Base-by-base conservation (phyloP, 2,329 filamentous ascomycete species). In the Apiospora koreana region DNA sequence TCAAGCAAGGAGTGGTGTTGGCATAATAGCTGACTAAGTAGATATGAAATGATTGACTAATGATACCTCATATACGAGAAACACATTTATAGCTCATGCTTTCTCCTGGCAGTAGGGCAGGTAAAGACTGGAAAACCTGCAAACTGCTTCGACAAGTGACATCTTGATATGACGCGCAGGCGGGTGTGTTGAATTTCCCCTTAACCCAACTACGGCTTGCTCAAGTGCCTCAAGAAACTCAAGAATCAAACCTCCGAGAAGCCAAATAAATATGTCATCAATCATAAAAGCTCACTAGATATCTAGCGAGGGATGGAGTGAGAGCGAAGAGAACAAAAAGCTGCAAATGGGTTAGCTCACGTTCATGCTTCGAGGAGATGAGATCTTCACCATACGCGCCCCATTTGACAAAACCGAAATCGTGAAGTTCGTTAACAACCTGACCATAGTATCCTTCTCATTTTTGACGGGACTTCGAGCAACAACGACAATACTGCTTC, bases 1-100 rank as follows among this genome's bases (percentile, higher is more conserved):
- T 58, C 50, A n/a, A 58, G 21, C 12, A 58, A 76, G 38, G 70
- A 71, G 50, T 71, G 73, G 9, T 21, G 31, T 62, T 62, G 31
- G 69, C 70, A 70, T 72, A 69, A 25, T 70, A 72, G 69, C 71
- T 73, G 71, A 41, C 50, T 72, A 35, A 35, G 35, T 35, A 71
- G 71, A 71, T 69, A 68, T 71, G 65, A 69, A 74, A 73, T 69
- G 73, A 73, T 69, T 69, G 69, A 72, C 72, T 74, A 71, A 75
- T 73, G 70, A 73, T 73, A 76, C 67, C 71, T 73, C 54, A 38
- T 58, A 31, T 62, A 67, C 14, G 41, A 35, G 58, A 65, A 35
- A n/a, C 31, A 41, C 31, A 23, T 38, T 62, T 10, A 62, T 3
- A 62, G 43, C 23, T n/a, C 10, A 25, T 5, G 35, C 41, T 21